Conservation (phyloP, 805 yeast species). For the Danielia oregonensis region DNA sequence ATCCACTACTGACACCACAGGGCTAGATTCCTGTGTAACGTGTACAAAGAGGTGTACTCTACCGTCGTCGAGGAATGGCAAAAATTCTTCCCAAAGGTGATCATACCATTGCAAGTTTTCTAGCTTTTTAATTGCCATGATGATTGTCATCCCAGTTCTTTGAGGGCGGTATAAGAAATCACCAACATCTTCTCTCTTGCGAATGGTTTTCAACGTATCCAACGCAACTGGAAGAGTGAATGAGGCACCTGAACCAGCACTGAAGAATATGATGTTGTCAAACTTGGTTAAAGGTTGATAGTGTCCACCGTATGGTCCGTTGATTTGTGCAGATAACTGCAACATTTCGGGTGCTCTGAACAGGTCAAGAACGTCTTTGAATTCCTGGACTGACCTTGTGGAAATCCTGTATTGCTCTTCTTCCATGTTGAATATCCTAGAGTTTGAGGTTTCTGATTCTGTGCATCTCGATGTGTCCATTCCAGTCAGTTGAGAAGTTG, state of each 20-base stretch:
- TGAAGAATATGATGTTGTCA: constrained; percentile 35
- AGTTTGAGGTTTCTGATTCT: background rate
- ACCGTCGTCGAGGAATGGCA: constrained; percentile 20
- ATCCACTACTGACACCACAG: no score
- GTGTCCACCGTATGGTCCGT: constrained; percentile 47
- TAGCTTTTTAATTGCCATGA: constrained; percentile 28
- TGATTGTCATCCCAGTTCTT: constrained; percentile 22
- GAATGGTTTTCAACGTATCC: constrained; percentile 30
- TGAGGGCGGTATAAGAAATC: constrained; percentile 35
- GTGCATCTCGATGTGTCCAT: background rate
- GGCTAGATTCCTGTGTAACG: constrained; percentile 28
- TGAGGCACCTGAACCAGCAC: constrained; percentile 47
- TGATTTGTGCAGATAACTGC: constrained; percentile 32
- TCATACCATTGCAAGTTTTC: constrained; percentile 35
- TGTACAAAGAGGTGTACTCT: constrained; percentile 23
- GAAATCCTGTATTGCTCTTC: background rate
- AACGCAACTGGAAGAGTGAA: constrained; percentile 44
- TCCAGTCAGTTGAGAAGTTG: constrained; percentile 1
- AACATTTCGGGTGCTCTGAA: constrained; percentile 9
- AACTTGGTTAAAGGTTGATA: constrained; percentile 40
- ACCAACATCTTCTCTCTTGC: constrained; percentile 19
- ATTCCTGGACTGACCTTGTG: background rate
- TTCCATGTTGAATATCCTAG: background rate
- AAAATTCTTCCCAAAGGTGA: constrained; percentile 28
- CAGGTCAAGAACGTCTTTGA: background rate